Conservation (phyloP, 2,329 filamentous ascomycete genomes). For the Colletotrichum sp. region DNA sequence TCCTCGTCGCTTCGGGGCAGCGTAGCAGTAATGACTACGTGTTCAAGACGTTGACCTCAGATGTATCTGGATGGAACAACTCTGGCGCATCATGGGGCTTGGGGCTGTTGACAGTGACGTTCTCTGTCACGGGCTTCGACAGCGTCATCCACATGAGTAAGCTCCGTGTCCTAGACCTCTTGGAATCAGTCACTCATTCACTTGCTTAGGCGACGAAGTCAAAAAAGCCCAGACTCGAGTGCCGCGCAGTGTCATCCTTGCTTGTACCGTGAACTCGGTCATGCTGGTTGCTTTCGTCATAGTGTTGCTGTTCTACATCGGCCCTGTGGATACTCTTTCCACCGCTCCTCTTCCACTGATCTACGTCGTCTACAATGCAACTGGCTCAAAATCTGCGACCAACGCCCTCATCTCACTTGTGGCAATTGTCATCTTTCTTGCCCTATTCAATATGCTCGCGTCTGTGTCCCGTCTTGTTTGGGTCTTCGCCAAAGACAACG, state of each 20-base stretch:
- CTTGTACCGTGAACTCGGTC: not conserved
- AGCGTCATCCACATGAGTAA: not conserved
- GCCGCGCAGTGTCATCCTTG: not conserved
- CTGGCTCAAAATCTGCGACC: not conserved
- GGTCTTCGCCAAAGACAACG: not conserved
- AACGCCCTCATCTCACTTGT: not conserved
- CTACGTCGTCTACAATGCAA: not conserved
- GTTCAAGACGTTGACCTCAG: not conserved
- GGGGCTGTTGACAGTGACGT: not conserved
- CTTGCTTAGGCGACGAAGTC: not conserved
- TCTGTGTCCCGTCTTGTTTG: not conserved
- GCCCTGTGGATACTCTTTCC: not conserved
- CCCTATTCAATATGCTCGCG: not conserved
- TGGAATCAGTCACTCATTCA: fast-evolving
- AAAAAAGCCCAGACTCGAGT: not conserved
- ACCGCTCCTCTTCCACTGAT: not conserved
- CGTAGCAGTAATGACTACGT: not conserved
- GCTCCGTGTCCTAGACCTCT: fast-evolving
- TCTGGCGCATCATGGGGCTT: not conserved
- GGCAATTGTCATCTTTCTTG: not conserved
- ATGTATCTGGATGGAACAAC: not conserved
- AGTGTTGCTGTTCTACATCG: not conserved
- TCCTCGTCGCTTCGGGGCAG: not conserved
- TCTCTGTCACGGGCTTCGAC: not conserved
- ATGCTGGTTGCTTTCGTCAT: not conserved